Evolutionary conservation across 768 basidiomycete species (phyloP), one percentile per base, ranked within the genome.

Genomic region (Mycena haematopus): DNA sequence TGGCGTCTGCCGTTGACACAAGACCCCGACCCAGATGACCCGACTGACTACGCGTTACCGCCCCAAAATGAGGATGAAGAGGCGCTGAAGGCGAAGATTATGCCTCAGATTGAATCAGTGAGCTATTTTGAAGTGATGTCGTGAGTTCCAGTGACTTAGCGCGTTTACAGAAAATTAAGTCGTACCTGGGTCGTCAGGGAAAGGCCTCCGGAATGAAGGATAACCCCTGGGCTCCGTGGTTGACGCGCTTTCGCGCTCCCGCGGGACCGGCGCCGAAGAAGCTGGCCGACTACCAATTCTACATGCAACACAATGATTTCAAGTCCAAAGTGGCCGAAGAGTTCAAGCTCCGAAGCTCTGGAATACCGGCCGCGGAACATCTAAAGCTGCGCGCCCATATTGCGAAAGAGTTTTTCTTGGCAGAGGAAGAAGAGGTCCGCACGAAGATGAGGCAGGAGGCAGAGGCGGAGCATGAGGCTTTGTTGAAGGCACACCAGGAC

Each of bases 221-320:
- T 1, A 55, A 55, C 9, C 53, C 53, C 1, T 55, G 40, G 40
- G 21, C 40, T 0, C 9, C 15, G 3, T 55, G 53, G 53, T 25
- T 55, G 17, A 44, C 40, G 17, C 53, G 40, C 4, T 45, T 55
- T 5, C 40, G 40, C 27, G 21, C 17, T 0, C 53, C 53, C 2
- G 19, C 8, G 8, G 3, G 1, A 0, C 7, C 27, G 0, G 3
- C 25, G 15, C 53, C 53, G 19, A 55, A 31, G 27, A 44, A 14
- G 17, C 53, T 55, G 3, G 25, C 53, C 6, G 40, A 55, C 8
- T 55, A 13, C 7, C 53, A 55, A n/a, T 55, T 5, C 14, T 55
- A 55, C 19, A 55, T 55, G 53, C 53, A 55, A 25, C 53, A 55
- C 9, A 10, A 27, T 0, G 53, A 55, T 6, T 22, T n/a, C 40